phyloP scores from a whole-genome alignment of 257 asterid species.

The Nicotiana undulata region DNA sequence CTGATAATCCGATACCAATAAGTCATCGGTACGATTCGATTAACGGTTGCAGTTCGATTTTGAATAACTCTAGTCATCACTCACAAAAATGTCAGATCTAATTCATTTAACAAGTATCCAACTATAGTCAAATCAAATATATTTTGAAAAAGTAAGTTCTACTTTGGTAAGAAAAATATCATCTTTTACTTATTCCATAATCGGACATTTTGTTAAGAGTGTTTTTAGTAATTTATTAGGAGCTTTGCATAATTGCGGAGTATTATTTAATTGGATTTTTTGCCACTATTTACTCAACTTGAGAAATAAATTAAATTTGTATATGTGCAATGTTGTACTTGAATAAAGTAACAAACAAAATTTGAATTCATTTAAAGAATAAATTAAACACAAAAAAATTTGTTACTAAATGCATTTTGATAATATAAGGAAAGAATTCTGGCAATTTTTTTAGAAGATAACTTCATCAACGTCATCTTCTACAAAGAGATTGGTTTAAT shows the following conservation, averaged over 20 bases:
- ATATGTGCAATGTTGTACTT: neutral
- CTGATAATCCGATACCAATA: too few relatives aligned
- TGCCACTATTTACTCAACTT: neutral
- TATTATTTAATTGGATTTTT: neutral
- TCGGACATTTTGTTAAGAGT: neutral
- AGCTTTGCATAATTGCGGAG: neutral
- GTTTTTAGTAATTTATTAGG: neutral
- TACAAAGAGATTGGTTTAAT: neutral
- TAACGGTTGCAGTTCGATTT: too few relatives aligned
- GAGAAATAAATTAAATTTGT: neutral
- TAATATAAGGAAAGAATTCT: too few relatives aligned
- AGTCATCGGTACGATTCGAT: accelerated
- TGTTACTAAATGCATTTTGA: too few relatives aligned
- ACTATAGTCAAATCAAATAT: neutral
- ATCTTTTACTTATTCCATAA: neutral
- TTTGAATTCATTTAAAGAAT: neutral
- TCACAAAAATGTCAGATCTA: too few relatives aligned
- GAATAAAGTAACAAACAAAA: neutral
- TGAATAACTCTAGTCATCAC: too few relatives aligned
- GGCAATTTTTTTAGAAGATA: too few relatives aligned
- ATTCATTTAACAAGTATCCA: neutral
- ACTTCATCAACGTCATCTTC: neutral
- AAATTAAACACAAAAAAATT: too few relatives aligned
- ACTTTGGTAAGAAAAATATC: neutral
- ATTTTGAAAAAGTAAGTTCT: neutral